phyloP scores from a whole-genome alignment of 192 early-diverging fungal genomes.

The Haplosporangium gracile region DNA sequence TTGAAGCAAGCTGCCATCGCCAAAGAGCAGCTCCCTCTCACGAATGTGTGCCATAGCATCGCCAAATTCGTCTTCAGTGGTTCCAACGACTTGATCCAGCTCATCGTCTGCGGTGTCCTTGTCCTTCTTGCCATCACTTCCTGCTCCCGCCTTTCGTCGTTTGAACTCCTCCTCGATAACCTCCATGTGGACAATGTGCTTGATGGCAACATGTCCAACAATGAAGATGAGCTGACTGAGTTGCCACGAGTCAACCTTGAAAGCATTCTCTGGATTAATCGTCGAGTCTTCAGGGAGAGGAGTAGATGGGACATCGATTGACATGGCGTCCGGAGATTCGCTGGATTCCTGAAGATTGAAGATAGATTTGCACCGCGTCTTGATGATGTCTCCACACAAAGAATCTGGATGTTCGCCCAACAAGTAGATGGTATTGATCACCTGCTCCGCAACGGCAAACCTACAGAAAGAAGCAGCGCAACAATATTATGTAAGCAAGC shows the following conservation, averaged over 20 bases:
- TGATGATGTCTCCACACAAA: constrained; percentile 84
- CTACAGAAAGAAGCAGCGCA: constrained; percentile 57
- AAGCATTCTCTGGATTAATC: constrained; percentile 43
- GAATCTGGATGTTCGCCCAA: constrained; percentile 93
- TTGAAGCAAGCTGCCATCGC: constrained; percentile 79
- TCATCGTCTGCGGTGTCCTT: constrained; percentile 79
- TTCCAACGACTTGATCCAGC: constrained; percentile 92
- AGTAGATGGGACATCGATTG: constrained; percentile 2
- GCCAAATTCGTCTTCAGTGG: constrained; percentile 95
- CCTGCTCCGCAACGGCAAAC: constrained; percentile 95
- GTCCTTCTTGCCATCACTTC: constrained; percentile 55
- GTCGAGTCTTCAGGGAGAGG: constrained; percentile 24
- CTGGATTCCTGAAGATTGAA: constrained; percentile 63
- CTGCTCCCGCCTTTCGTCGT: constrained; percentile 71
- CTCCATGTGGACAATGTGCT: constrained; percentile 97
- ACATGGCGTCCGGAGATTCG: constrained; percentile 57
- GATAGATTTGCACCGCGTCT: constrained; percentile 72
- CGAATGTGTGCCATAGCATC: constrained; percentile 90
- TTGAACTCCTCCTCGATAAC: constrained; percentile 95
- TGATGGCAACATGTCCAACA: constrained; percentile 95
- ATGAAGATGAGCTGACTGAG: constrained; percentile 92
- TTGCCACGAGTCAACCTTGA: constrained; percentile 71
- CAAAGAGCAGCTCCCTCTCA: constrained; percentile 93
- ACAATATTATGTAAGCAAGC: neutral
- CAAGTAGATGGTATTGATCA: constrained; percentile 91